Percentiles rank a stretch among this genome's conserved stretches.
Evolutionary conservation across 2,329 filamentous ascomycete species (phyloP).

Genomic region (Neopestalotiopsis rosae): DNA sequence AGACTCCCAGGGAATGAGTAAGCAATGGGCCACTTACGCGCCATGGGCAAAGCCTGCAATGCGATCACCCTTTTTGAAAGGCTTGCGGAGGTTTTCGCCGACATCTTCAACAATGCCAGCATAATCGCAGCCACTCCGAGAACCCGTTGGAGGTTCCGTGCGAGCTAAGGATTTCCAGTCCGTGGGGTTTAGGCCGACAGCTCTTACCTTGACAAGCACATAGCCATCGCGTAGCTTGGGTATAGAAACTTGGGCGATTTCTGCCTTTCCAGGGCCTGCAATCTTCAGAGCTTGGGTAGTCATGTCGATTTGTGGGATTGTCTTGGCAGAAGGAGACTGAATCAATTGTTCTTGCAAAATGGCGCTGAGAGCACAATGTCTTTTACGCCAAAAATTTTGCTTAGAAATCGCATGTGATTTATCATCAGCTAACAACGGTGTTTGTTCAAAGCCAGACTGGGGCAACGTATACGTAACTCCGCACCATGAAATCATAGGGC

Average conservation of each 20-base stretch:
- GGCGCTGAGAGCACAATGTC: no score
- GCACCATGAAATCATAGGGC: no score
- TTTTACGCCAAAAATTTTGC: neutral
- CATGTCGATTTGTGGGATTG: neutral
- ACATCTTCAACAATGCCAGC: conserved; percentile 52
- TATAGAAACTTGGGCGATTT: conserved; percentile 29
- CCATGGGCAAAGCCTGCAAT: conserved; percentile 48
- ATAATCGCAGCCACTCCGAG: conserved; percentile 48
- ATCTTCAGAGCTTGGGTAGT: conserved; percentile 28
- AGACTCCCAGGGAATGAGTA: no score
- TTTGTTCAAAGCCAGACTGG: no score
- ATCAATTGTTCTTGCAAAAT: no score
- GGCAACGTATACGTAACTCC: no score
- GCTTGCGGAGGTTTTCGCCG: conserved; percentile 46
- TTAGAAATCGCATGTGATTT: neutral
- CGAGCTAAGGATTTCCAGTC: conserved; percentile 40
- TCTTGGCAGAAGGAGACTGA: no score
- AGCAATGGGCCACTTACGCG: conserved; percentile 19
- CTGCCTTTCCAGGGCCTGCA: conserved; percentile 25
- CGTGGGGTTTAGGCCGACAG: conserved; percentile 41
- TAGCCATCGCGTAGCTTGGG: conserved; percentile 30
- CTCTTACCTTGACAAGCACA: conserved; percentile 39
- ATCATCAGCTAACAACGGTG: no score
- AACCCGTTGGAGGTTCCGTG: conserved; percentile 25
- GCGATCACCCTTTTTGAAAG: conserved; percentile 53